Conservation (phyloP, 2,329 filamentous ascomycete genomes). For the Colletotrichum sp. region DNA sequence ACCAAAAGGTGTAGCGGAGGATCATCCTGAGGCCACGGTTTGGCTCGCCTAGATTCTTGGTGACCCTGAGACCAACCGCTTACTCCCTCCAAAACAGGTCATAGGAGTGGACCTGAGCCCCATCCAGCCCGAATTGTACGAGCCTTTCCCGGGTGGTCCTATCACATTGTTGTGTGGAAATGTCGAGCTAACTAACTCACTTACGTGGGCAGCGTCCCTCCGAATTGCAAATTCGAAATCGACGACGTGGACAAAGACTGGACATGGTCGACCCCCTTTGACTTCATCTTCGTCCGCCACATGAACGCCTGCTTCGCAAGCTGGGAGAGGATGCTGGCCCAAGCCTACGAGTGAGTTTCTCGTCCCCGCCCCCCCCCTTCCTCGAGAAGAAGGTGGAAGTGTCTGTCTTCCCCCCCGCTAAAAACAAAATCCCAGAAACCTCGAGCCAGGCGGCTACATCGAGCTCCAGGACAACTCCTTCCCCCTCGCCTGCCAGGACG, state of each 20-base stretch:
- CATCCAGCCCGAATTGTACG: slow-evolving; percentile 34
- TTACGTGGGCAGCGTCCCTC: slow-evolving; percentile 37
- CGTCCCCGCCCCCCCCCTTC: neutral
- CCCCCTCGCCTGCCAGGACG: slow-evolving; percentile 34
- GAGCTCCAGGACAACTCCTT: slow-evolving; percentile 35
- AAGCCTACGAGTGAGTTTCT: slow-evolving; percentile 22
- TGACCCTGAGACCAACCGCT: slow-evolving; percentile 4
- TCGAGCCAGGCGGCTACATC: slow-evolving; percentile 38
- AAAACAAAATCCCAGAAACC: slow-evolving; percentile 23
- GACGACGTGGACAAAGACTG: slow-evolving; percentile 40
- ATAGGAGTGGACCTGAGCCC: slow-evolving; percentile 38
- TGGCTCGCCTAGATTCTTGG: neutral
- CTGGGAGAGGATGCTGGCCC: slow-evolving; percentile 24
- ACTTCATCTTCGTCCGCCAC: slow-evolving; percentile 26
- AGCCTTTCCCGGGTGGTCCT: slow-evolving; percentile 7
- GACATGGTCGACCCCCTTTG: slow-evolving; percentile 34
- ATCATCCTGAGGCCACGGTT: slow-evolving; percentile 30
- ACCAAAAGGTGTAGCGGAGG: slow-evolving; percentile 24
- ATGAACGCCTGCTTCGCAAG: slow-evolving; percentile 23
- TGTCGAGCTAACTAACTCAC: no score
- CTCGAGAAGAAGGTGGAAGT: no score
- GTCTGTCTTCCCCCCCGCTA: no score
- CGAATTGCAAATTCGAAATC: slow-evolving; percentile 49
- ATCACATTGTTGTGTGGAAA: slow-evolving; percentile 12
- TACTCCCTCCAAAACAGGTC: neutral